Evolutionary conservation across 208 protist genomes (phyloP), one percentile per base, ranked within the genome.

Genomic region (Crithidia brevicula): DNA sequence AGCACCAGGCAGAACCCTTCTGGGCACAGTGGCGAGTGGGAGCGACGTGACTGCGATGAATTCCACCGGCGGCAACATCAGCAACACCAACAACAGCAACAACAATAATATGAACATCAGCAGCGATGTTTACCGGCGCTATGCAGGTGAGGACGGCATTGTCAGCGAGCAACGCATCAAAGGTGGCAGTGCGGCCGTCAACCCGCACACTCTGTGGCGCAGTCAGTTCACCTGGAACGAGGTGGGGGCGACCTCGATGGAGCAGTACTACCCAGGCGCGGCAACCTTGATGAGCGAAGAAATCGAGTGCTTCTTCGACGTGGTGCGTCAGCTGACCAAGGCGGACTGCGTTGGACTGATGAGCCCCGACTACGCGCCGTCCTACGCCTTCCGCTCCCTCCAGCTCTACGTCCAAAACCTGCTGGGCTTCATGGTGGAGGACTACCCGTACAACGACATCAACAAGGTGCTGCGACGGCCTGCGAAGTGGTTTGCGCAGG

Each of bases 201-300:
- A 61, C 50, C 53, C 33, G 49, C 79, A 61, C 65, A 83, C 85
- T 4, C 63, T 93, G 53, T 87, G 81, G 68, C 75, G 80, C 49
- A 79, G 70, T 20, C 69, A 75, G 52, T 95, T 95, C 74, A 88
- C 74, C 15, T 95, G 89, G 87, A 72, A 85, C 10, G 89, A 93
- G 60, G 61, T 85, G 27, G 89, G 89, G 13, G 77, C 78, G 8
- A 84, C 77, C 18, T 60, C 75, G 46, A 92, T 95, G 89, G 85
- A 95, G 68, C 86, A 95, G 67, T 95, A 92, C 77, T 95, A 93
- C 81, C 87, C 89, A 6, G 86, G 86, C 4, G 85, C 86, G 28
- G 86, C 86, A 4, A 64, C 73, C 20, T 67, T 86, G n/a, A 58
- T 95, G 43, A 89, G 75, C 49, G 82, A 86, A 65, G 89, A 95